These are phyloP conservation scores for Ophiostoma himal-ulmi DNA, from an alignment of 2,329 filamentous ascomycete species.

Conservation along the genomic window DNA sequence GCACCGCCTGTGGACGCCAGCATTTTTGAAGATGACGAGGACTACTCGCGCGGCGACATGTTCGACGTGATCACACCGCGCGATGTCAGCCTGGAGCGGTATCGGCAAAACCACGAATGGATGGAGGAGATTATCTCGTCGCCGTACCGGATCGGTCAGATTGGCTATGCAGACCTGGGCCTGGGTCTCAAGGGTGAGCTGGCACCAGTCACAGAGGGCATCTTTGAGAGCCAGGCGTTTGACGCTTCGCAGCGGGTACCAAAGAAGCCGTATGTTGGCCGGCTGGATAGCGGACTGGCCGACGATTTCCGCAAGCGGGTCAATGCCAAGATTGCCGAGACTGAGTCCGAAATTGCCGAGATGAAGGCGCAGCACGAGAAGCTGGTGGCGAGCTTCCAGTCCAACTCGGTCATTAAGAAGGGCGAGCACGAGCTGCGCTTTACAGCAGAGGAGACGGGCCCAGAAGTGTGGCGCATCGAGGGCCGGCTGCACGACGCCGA, in stretches of 20 bases:
- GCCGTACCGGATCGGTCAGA: constrained; percentile 77
- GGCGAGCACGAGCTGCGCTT: constrained; percentile 72
- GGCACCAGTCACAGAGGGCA: constrained; percentile 72
- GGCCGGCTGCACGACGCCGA: constrained; percentile 42
- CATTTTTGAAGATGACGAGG: constrained; percentile 77
- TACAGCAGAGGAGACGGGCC: constrained; percentile 54
- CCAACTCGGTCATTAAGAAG: constrained; percentile 61
- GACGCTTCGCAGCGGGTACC: constrained; percentile 42
- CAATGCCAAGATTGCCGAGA: constrained; percentile 62
- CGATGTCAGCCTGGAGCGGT: constrained; percentile 80
- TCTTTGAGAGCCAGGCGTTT: constrained; percentile 63
- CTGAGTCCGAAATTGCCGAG: constrained; percentile 74
- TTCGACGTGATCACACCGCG: constrained; percentile 85
- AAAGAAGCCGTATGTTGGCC: constrained; percentile 58
- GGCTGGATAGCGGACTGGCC: constrained; percentile 68
- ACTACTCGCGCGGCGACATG: constrained; percentile 77
- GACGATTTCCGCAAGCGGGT: constrained; percentile 80
- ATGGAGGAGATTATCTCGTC: constrained; percentile 96
- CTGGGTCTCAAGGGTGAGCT: constrained; percentile 80
- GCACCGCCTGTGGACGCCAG: constrained; percentile 21
- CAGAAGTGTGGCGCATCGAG: constrained; percentile 60
- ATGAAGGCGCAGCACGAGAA: constrained; percentile 75
- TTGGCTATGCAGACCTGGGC: constrained; percentile 79
- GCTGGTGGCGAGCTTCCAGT: constrained; percentile 67
- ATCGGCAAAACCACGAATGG: constrained; percentile 95